Base-by-base conservation (phyloP, 2,329 filamentous ascomycete genomes). In the Colletotrichum eremochloae region DNA sequence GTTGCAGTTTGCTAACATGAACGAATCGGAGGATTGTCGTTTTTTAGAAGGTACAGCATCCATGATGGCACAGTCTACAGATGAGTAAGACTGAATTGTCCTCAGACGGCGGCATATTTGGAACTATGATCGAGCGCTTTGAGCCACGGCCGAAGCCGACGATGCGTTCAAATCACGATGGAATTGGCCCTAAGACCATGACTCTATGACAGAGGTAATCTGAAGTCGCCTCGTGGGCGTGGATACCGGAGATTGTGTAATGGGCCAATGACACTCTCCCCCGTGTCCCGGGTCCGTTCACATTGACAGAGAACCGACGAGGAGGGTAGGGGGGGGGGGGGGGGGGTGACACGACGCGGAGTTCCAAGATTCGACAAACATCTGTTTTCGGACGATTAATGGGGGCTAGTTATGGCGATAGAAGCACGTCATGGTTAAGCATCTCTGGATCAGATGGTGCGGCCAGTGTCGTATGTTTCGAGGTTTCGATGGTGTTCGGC, bases 291-390 rank as follows among this genome's bases (percentile, higher is more conserved):
- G 46, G 46, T 20, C n/a, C 29, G 31, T 53, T 42, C 24, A 42
- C 38, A 24, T 62, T 5, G 61, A 24, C 18, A 61, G 12, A 14
- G 29, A 42, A 33, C 5, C 20, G 24, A 61, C 44, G 29, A 33
- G 38, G 50, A 15, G 20, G 63, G 24, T 24, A 1, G 24, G 24
- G 68, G 9, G 29, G 62, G 18, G 14, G 24, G 24, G 68, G 9
- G 29, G 62, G 18, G 14, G 57, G 68, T 63, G 57, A 63, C 68
- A 68, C 64, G 68, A 71, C 29, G 68, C 31, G 42, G 15, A 52
- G 44, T 31, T 12, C 44, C 38, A 38, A 38, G 36, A 31, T 55
- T 9, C 18, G 29, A 53, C 36, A 63, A 38, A 53, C 52, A 31
- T 8, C 20, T 38, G 50, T 44, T 63, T 64, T 69, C 33, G 29